Conservation (phyloP, 768 basidiomycete genomes). For the Crassisporium funariophilum region DNA sequence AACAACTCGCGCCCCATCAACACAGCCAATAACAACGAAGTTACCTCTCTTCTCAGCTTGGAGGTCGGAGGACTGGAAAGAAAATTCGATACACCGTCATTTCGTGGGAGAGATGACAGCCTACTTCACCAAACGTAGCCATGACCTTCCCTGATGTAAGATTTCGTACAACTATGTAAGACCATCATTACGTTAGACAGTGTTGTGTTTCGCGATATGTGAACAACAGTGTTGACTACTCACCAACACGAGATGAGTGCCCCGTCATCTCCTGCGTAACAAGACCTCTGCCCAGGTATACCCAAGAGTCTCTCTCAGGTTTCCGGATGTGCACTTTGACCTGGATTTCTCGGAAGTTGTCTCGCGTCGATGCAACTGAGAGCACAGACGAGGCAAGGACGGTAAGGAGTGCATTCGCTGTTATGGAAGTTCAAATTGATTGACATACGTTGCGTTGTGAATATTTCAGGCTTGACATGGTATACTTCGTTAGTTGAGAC, state of each 20-base stretch:
- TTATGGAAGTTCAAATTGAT: not conserved
- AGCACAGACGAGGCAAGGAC: constrained; percentile 3
- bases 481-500: constrained; percentile 9
- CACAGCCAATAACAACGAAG: constrained; percentile 81
- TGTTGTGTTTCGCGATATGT: not conserved
- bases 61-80: constrained; percentile 58
- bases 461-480: constrained; percentile 6
- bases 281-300: constrained; percentile 76
- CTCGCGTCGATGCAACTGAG: constrained; percentile 37
- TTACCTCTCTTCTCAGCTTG: constrained; percentile 89
- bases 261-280: constrained; percentile 76
- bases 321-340: constrained; percentile 85
- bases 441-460: constrained; percentile 16
- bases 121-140: constrained; percentile 48
- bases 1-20: constrained; percentile 71
- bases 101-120: not conserved
- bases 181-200: constrained; percentile 5
- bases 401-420: not conserved
- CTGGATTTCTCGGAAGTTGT: constrained; percentile 72
- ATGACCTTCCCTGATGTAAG: constrained; percentile 68
- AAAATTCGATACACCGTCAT: not conserved
- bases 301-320: constrained; percentile 80
- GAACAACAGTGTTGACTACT: constrained; percentile 32
- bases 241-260: constrained; percentile 81
- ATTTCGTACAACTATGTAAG: constrained; percentile 60